A percentile compares a stretch with the other conserved stretches of the same genome.
phyloP scores from a whole-genome alignment of 192 early-diverging fungal species.

The Coemansia sp. region DNA sequence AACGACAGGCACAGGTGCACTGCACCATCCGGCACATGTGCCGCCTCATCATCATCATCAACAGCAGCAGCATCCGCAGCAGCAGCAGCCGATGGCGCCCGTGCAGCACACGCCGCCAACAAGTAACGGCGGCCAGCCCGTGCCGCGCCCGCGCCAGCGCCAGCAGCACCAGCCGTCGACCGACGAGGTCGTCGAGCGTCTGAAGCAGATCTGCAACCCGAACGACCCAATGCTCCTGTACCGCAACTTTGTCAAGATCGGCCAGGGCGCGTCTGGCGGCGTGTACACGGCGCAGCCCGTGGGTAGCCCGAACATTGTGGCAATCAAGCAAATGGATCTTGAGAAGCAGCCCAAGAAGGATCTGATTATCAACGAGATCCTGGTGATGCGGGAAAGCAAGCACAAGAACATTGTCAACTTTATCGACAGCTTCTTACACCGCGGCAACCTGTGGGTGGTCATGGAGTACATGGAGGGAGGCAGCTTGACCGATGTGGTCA shows the following conservation, averaged over 20 bases:
- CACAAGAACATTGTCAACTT: slow-evolving; percentile 96
- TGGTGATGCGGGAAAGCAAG: slow-evolving; percentile 82
- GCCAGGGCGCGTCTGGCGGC: slow-evolving; percentile 91
- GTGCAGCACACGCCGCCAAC: slow-evolving; percentile 16
- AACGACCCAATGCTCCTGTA: slow-evolving; percentile 86
- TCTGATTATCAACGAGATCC: slow-evolving; percentile 90
- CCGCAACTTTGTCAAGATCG: slow-evolving; percentile 83
- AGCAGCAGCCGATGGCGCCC: slow-evolving; percentile 21
- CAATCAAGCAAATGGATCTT: slow-evolving; percentile 96
- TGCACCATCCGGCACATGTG: not conserved
- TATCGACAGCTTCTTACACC: slow-evolving; percentile 78
- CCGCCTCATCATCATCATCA: not conserved
- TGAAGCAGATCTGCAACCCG: slow-evolving; percentile 80
- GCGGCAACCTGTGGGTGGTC: slow-evolving; percentile 87
- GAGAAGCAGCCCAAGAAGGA: slow-evolving; percentile 96
- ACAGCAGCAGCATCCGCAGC: slow-evolving; percentile 15
- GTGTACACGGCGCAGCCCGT: slow-evolving; percentile 84
- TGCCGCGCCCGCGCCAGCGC: slow-evolving; percentile 52
- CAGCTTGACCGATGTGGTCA: slow-evolving; percentile 89
- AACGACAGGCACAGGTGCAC: slow-evolving; percentile 6
- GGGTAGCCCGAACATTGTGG: slow-evolving; percentile 65
- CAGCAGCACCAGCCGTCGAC: slow-evolving; percentile 59
- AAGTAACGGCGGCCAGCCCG: slow-evolving; percentile 20
- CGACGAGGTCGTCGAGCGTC: slow-evolving; percentile 78
- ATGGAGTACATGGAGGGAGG: slow-evolving; percentile 99